Base-by-base conservation (phyloP, 192 early-diverging fungal species). In the Oehlia diaphana region DNA sequence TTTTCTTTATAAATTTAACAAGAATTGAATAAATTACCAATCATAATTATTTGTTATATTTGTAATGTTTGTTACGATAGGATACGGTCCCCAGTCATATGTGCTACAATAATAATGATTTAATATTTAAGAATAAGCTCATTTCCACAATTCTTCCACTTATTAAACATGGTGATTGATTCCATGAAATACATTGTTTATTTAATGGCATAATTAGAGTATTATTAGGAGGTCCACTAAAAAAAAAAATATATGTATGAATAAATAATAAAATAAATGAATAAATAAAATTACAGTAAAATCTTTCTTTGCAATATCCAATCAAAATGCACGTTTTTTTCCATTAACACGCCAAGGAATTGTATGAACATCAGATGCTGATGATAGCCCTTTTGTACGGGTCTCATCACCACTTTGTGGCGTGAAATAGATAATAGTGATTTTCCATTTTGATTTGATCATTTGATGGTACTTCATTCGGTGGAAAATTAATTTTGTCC, bases 151-250 rank as follows among this genome's bases (percentile, higher is more conserved):
- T 53, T 33, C 62, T 33, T 31, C 31, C 58, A 10, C 26, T 35
- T 37, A 75, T 75, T 33, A 62, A 53, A 75, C 74, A 75, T 19
- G 61, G 74, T 31, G 74, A 64, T 37, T 76, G 74, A 76, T 75
- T 75, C 74, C 74, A 75, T 21, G 73, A 75, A 49, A 75, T 75
- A 63, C 73, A 37, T 23, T 75, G 74, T 75, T 75, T 75, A 39
- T 28, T 74, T 13, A 13, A 8, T 4, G 72, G 72, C 28, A 26
- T n/a, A 21, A 75, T 39, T 0, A 63, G 37, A 26, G 37, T 76
- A 39, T 64, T 76, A 39, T 75, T 75, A 39, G 35, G 62, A 31
- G 61, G 31, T 10, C 74, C 53, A n/a, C 35, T 63, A 37, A 10
- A 1, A 39, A 31, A 21, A 7, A n/a, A 42, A 44, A 21, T 42